Evolutionary conservation across 345 rosid genomes (phyloP).

Genomic region (Camelina sativa): DNA sequence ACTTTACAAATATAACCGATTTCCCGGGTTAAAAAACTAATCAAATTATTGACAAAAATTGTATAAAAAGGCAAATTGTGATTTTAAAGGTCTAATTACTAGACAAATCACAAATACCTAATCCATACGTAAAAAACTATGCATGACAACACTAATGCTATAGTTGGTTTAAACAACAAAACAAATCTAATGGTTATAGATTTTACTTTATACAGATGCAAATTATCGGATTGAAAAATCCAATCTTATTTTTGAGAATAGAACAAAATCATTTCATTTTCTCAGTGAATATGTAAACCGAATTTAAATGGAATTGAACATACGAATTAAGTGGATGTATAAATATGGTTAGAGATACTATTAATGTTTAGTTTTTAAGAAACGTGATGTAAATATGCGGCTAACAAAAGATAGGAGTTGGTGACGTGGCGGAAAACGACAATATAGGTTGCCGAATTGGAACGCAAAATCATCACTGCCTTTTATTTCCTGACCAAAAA

Average conservation of each 20-base stretch:
- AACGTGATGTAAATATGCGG: conserved; percentile 38
- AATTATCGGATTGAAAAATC: too few relatives aligned
- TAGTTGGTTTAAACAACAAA: neutral
- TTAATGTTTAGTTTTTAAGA: conserved; percentile 20
- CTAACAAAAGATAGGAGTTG: conserved; percentile 2
- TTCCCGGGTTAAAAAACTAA: conserved; percentile 18
- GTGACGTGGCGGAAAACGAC: conserved; percentile 44
- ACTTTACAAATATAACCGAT: conserved; percentile 30
- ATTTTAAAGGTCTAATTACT: neutral
- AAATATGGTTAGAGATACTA: conserved; percentile 42
- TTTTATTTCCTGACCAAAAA: conserved; percentile 25
- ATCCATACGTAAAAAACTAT: too few relatives aligned
- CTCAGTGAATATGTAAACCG: neutral
- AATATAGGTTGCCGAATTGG: conserved; percentile 43
- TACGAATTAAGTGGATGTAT: conserved; percentile 5
- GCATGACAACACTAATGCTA: neutral
- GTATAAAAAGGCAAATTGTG: conserved; percentile 16
- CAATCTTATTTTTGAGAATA: too few relatives aligned
- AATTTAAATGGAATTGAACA: neutral
- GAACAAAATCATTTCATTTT: neutral
- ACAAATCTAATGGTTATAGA: neutral
- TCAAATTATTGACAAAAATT: conserved; percentile 8
- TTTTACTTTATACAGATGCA: too few relatives aligned
- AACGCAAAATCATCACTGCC: conserved; percentile 41
- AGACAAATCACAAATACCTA: conserved; percentile 16